Base-by-base conservation (phyloP, 2,329 filamentous ascomycete species). In the Beauveria varroae region DNA sequence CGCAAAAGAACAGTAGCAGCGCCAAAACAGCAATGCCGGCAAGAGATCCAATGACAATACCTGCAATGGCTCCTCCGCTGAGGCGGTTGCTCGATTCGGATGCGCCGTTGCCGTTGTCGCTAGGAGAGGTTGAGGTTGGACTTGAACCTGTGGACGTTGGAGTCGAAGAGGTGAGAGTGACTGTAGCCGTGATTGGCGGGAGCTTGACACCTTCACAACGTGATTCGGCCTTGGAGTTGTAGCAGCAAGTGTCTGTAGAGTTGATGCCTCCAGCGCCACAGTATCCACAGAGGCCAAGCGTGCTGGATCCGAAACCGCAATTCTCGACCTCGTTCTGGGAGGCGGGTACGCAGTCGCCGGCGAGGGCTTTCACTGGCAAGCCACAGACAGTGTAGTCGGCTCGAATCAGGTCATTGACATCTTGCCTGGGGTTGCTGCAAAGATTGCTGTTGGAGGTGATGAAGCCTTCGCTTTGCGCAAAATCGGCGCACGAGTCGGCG, bases 231-330 rank as follows among this genome's bases (percentile, higher is more conserved):
- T 91, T 81, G 5, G 93, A 86, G 68, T 86, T 91, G 69, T 92
- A 88, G 74, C 95, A 99, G 78, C 95, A 99, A 3, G 93, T 96
- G 73, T 98, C 93, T 56, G 93, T 98, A 10, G 91, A 89, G 74
- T 98, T 98, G 64, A 87, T 85, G 30, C 93, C 92, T 68, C 90
- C 93, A 7, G 86, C 81, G 47, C 84, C 82, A 74, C 95, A 99
- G 74, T 95, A 97, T 5, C 87, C 86, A 77, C 95, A 99, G 41
- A 99, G 80, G 3, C 93, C 92, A 60, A 87, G 73, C 8, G 82
- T 85, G 72, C 84, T 87, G 65, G 85, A 82, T 46, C 82, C 84
- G 72, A 88, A 99, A 52, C 95, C 95, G 74, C 95, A 99, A 71
- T 98, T 91, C 7, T 86, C 75, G 1, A 87, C 86, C 76, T 99